Evolutionary conservation across 768 basidiomycete genomes (phyloP).

Genomic region (Lactifluus hygrophoroides): DNA sequence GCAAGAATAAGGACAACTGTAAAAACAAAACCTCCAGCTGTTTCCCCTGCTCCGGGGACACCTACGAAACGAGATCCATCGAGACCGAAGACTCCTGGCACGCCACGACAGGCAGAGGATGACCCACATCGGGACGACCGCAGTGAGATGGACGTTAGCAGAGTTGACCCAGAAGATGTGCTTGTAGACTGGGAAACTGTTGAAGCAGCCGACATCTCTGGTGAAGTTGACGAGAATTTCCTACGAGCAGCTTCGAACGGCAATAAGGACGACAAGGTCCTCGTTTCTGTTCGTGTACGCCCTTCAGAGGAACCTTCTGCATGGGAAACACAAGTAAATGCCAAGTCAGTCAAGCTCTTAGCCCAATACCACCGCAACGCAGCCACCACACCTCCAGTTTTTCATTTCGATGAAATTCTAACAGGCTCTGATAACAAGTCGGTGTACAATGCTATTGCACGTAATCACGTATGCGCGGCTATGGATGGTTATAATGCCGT

Average conservation of each 20-base stretch:
- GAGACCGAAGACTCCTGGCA: conserved; percentile 30
- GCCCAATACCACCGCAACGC: conserved; percentile 44
- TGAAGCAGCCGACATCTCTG: conserved; percentile 60
- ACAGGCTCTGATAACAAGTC: conserved; percentile 75
- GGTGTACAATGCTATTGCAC: conserved; percentile 66
- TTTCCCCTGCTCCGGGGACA: conserved; percentile 13
- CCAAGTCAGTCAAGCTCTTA: conserved; percentile 53
- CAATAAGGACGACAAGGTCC: conserved; percentile 76
- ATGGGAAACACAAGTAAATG: conserved; percentile 41
- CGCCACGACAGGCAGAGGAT: conserved; percentile 34
- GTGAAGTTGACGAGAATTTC: conserved; percentile 55
- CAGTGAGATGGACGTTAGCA: conserved; percentile 72
- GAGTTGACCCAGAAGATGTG: conserved; percentile 66
- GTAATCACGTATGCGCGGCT: conserved; percentile 76
- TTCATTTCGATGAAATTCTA: conserved; percentile 68
- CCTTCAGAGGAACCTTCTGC: conserved; percentile 45
- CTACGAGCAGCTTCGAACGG: conserved; percentile 38
- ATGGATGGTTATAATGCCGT: conserved; percentile 98
- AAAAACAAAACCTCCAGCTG: conserved; percentile 17
- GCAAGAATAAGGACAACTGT: conserved; percentile 18
- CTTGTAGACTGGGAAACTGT: conserved; percentile 69
- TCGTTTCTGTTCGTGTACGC: conserved; percentile 73
- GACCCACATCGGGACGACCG: conserved; percentile 41
- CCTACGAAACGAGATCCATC: conserved; percentile 16
- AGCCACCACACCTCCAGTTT: conserved; percentile 36